phyloP scores from a whole-genome alignment of 2,329 filamentous ascomycete species.

The Pseudocercospora cruenta region DNA sequence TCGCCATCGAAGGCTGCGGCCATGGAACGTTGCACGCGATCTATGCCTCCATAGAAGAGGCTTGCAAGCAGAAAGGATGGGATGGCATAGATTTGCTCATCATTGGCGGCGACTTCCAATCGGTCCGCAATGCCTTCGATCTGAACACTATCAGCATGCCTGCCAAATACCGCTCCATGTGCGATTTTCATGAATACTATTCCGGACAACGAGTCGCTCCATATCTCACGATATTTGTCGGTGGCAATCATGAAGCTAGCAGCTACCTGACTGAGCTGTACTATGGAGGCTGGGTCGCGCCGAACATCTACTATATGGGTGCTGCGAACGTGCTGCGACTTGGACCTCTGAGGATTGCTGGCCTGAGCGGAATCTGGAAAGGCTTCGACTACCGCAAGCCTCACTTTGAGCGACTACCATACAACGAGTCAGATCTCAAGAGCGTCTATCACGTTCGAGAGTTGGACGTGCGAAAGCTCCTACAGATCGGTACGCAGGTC shows the following conservation, averaged over 20 bases:
- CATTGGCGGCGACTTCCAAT: constrained; percentile 95
- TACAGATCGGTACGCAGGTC: constrained; percentile 82
- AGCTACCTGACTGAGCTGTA: constrained; percentile 89
- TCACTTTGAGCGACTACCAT: constrained; percentile 85
- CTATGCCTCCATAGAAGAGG: constrained; percentile 73
- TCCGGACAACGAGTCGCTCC: constrained; percentile 76
- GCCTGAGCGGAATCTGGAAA: constrained; percentile 94
- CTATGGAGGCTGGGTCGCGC: constrained; percentile 95
- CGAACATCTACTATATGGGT: constrained; percentile 96
- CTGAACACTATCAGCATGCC: constrained; percentile 89
- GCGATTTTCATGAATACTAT: constrained; percentile 95
- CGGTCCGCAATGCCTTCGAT: constrained; percentile 85
- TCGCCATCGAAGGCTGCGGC: constrained; percentile 88
- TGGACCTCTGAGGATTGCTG: constrained; percentile 84
- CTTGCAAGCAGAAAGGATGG: constrained; percentile 75
- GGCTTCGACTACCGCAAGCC: constrained; percentile 81
- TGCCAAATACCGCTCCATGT: constrained; percentile 80
- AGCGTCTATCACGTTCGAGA: constrained; percentile 90
- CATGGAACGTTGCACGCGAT: constrained; percentile 92
- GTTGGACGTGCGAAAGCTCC: constrained; percentile 84
- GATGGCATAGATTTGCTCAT: constrained; percentile 84
- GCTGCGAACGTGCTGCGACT: constrained; percentile 85
- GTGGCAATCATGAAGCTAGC: constrained; percentile 93
- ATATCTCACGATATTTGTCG: constrained; percentile 88
- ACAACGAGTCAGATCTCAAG: constrained; percentile 73